Base-by-base conservation (phyloP, 2,329 filamentous ascomycete genomes). In the Penicillium griseofulvum region DNA sequence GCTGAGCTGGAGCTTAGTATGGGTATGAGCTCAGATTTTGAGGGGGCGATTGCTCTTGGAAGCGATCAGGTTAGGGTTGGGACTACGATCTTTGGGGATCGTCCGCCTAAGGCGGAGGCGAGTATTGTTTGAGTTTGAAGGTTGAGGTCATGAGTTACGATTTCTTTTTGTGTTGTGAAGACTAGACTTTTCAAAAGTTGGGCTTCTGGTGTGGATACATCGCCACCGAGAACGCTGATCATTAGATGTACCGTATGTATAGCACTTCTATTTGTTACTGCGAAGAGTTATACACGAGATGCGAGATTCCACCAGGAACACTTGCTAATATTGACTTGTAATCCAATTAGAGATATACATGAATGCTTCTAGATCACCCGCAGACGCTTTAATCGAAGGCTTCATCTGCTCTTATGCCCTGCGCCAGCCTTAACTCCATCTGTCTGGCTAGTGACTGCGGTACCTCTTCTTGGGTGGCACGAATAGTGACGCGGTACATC, bases 11-110 rank as follows among this genome's bases (percentile, higher is more conserved):
- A 97, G 78, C 74, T 97, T 74, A 97, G 92, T 74, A 99, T 99
- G 93, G 93, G 93, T 7, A 99, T 99, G 94, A 97, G 91, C 71
- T 86, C 90, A 68, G 94, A 99, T 74, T 99, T 93, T 72, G 92
- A 96, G 78, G 89, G 87, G 8, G 94, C 94, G 0, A 87, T 97
- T 68, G 76, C 74, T 12, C 78, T 91, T 78, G 94, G 94, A 0
- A 97, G 92, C 75, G 82, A 85, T 64, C 91, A 97, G 80, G 92
- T 99, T 6, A 83, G 94, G 55, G 85, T 99, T 9, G 94, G 94
- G 1, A 97, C 91, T 69, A 93, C 90, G 2, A 96, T 99, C 55
- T 99, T 99, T 71, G 94, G 94, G 1, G 78, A 86, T 68, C 82
- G 94, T 68, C 91, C 91, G 16, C 80, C 84, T 36, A 95, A 88